Conservation (phyloP, 257 asterid genomes). For the Scutellaria minor region DNA sequence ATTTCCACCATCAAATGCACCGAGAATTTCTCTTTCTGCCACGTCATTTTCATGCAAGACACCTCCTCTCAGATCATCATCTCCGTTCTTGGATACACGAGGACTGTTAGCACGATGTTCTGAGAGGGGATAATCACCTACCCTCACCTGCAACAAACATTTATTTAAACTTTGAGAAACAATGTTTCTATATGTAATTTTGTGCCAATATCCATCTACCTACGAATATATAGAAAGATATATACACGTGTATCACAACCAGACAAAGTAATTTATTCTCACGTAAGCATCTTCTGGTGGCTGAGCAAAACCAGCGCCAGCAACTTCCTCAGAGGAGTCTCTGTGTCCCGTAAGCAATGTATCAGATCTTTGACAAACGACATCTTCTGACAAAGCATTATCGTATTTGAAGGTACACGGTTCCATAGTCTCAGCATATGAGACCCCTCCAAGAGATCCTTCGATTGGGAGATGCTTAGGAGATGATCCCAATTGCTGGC, state of each 20-base stretch:
- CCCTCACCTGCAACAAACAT: slow-evolving; percentile 53
- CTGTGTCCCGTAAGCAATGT: slow-evolving; percentile 38
- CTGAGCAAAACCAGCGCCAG: slow-evolving; percentile 40
- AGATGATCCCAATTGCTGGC: slow-evolving; percentile 61
- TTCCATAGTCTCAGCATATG: slow-evolving; percentile 40
- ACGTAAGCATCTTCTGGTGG: slow-evolving; percentile 36
- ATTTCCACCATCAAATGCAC: slow-evolving; percentile 32
- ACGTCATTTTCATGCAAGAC: slow-evolving; percentile 37
- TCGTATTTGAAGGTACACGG: slow-evolving; percentile 35
- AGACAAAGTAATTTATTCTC: slow-evolving; percentile 26
- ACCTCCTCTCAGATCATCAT: slow-evolving; percentile 34
- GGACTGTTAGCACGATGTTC: slow-evolving; percentile 39
- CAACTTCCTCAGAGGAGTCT: slow-evolving; percentile 47
- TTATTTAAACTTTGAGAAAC: slow-evolving; percentile 18
- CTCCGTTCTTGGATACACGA: slow-evolving; percentile 37
- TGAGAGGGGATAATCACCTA: slow-evolving; percentile 32
- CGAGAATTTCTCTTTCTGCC: slow-evolving; percentile 38
- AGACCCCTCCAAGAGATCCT: slow-evolving; percentile 42
- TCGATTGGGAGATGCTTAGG: slow-evolving; percentile 36
- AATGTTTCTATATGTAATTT: neutral
- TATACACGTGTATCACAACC: neutral
- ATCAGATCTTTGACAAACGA: slow-evolving; percentile 40
- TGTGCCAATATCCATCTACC: slow-evolving; percentile 22
- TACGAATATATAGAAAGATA: slow-evolving; percentile 14
- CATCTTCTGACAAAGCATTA: slow-evolving; percentile 40